Percentiles rank a stretch among this genome's conserved stretches.
These are phyloP conservation scores for Domatiomyces globalis DNA, from an alignment of 2,329 filamentous ascomycete species.

Conservation along the genomic window DNA sequence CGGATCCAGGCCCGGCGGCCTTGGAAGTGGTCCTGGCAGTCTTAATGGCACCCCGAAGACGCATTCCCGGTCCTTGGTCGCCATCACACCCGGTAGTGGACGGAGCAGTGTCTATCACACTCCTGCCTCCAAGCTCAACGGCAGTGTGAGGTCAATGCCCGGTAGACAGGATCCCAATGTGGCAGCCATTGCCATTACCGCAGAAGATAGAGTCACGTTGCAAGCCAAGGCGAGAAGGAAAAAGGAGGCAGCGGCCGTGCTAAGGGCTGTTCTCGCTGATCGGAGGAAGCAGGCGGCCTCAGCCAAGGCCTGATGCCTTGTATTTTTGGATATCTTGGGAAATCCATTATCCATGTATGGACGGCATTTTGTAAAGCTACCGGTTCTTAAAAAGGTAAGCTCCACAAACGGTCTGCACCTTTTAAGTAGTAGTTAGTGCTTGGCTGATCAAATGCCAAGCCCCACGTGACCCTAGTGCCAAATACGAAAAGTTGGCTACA, in stretches of 20 bases:
- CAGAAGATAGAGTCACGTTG: conserved; percentile 17
- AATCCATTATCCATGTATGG: not conserved
- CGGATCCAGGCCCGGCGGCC: conserved; percentile 12
- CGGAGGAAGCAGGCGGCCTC: conserved; percentile 7
- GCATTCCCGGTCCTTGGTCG: conserved; percentile 4
- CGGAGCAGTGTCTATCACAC: conserved; percentile 18
- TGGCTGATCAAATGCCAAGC: not conserved
- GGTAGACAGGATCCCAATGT: conserved; percentile 8
- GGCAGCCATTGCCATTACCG: conserved; percentile 6
- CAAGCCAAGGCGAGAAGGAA: conserved; percentile 13
- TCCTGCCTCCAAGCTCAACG: conserved; percentile 14
- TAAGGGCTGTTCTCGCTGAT: conserved; percentile 13
- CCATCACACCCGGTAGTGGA: conserved; percentile 11
- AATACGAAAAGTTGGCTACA: not conserved
- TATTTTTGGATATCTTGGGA: not conserved
- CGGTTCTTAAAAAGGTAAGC: no score
- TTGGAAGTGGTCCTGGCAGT: conserved; percentile 6
- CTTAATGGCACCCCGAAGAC: conserved; percentile 10
- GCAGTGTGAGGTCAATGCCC: conserved; percentile 8
- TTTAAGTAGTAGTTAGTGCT: not conserved
- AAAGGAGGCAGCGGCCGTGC: conserved; percentile 14
- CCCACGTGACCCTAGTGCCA: not conserved
- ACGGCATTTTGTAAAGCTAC: not conserved
- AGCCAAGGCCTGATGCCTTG: not conserved
- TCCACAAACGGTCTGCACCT: no score